Percentiles rank a stretch among this genome's conserved stretches.
Evolutionary conservation across 768 basidiomycete genomes (phyloP).

Genomic region (Boletus rubescentipes): DNA sequence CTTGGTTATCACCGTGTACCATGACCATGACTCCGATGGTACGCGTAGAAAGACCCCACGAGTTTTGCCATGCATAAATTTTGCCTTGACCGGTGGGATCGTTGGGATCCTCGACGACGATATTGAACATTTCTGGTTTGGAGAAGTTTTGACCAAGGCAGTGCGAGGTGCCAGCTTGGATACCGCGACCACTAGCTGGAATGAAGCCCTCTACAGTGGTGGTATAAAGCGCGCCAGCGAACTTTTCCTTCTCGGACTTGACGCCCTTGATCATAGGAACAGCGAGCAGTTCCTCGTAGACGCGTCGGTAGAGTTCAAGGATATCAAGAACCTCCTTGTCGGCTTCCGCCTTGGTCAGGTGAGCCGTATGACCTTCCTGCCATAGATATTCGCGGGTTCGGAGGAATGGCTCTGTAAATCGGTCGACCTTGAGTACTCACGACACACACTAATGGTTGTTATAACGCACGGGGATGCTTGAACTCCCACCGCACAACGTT

Average conservation of each 20-base stretch:
- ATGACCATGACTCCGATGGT: conserved; percentile 99
- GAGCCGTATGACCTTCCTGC: conserved; percentile 99
- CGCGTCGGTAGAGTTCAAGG: conserved; percentile 91
- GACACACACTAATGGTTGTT: not conserved
- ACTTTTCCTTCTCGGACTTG: conserved; percentile 99
- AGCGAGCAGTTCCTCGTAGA: conserved; percentile 96
- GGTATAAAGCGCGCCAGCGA: conserved; percentile 96
- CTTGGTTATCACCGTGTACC: conserved; percentile 98
- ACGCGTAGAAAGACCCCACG: conserved; percentile 96
- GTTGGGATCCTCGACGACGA: conserved; percentile 92
- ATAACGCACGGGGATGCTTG: conserved; percentile 87
- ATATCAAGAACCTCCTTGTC: conserved; percentile 91
- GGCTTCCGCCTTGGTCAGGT: conserved; percentile 85
- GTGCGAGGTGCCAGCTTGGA: conserved; percentile 97
- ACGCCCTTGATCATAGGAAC: conserved; percentile 96
- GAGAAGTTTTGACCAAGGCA: conserved; percentile 99
- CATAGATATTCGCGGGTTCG: conserved; percentile 99
- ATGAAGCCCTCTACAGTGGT: conserved; percentile 99
- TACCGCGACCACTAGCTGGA: conserved; percentile 94
- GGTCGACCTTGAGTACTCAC: not conserved
- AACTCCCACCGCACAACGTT: conserved; percentile 99
- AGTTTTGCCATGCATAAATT: conserved; percentile 94
- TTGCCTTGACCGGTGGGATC: conserved; percentile 67
- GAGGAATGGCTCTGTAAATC: conserved; percentile 86
- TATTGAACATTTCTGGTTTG: conserved; percentile 94